Evolutionary conservation across 441 rosid genomes (phyloP).

Genomic region (Hura crepitans): DNA sequence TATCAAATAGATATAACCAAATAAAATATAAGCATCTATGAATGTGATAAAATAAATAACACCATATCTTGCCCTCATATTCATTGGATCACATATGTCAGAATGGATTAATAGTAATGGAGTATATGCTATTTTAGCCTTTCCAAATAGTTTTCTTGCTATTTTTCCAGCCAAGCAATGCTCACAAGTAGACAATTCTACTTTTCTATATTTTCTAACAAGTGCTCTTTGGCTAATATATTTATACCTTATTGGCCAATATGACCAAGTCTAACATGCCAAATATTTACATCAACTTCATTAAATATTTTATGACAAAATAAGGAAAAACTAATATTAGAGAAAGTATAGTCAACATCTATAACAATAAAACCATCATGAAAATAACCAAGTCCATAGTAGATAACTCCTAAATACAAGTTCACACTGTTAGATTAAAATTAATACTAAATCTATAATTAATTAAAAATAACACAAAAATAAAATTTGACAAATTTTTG

Average conservation of each 20-base stretch:
- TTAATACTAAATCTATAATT: not conserved
- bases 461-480: not conserved
- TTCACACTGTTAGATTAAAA: too few relatives aligned
- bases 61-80: not conserved
- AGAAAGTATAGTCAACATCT: not conserved
- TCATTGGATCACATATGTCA: too few relatives aligned
- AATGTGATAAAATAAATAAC: not conserved
- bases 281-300: not conserved
- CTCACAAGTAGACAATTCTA: too few relatives aligned
- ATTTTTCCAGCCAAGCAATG: too few relatives aligned
- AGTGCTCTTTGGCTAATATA: too few relatives aligned
- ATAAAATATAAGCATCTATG: too few relatives aligned
- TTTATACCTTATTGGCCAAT: not conserved
- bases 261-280: not conserved
- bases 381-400: not conserved
- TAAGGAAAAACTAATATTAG: not conserved
- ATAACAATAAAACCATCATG: not conserved
- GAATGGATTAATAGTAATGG: too few relatives aligned
- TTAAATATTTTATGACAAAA: not conserved
- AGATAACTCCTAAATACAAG: not conserved
- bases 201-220: too few relatives aligned
- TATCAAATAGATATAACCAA: not conserved
- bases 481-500: not conserved
- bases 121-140: too few relatives aligned
- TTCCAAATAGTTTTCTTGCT: too few relatives aligned